Percentiles rank a stretch among this genome's conserved stretches.
phyloP scores from a whole-genome alignment of 208 protist species.

The Borovskyia barvae region DNA sequence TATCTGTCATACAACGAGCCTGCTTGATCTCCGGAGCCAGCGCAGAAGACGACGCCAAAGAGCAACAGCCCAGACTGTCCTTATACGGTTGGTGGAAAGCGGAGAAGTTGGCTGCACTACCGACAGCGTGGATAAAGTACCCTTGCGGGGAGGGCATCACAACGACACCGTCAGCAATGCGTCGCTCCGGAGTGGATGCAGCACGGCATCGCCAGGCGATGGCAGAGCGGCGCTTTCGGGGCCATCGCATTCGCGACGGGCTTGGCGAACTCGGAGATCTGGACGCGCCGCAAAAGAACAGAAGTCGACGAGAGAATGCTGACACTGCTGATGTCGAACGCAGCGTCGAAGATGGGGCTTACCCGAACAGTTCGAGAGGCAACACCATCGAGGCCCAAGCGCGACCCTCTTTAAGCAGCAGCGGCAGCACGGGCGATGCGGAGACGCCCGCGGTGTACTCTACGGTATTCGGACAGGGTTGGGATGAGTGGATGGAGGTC shows the following conservation, averaged over 20 bases:
- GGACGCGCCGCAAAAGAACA: constrained; percentile 36
- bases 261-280: constrained; percentile 67
- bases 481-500: constrained; percentile 61
- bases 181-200: constrained; percentile 13
- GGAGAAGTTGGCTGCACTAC: no score
- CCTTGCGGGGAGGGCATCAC: not conserved
- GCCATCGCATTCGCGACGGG: constrained; percentile 68
- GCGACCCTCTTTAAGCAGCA: not conserved
- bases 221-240: constrained; percentile 42
- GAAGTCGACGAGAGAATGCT: no score
- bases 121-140: not conserved
- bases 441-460: constrained; percentile 8
- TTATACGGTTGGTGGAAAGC: no score
- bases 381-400: not conserved
- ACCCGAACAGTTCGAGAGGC: no score
- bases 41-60: no score
- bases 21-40: no score
- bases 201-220: constrained; percentile 15
- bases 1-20: no score
- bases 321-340: no score
- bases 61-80: no score
- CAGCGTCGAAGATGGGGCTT: no score
- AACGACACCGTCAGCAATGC: constrained; percentile 1
- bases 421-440: not conserved
- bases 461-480: constrained; percentile 65